A percentile compares a stretch with the other conserved stretches of the same genome.
Evolutionary conservation across 768 basidiomycete genomes (phyloP).

Genomic region (Holtermannia corniformis): DNA sequence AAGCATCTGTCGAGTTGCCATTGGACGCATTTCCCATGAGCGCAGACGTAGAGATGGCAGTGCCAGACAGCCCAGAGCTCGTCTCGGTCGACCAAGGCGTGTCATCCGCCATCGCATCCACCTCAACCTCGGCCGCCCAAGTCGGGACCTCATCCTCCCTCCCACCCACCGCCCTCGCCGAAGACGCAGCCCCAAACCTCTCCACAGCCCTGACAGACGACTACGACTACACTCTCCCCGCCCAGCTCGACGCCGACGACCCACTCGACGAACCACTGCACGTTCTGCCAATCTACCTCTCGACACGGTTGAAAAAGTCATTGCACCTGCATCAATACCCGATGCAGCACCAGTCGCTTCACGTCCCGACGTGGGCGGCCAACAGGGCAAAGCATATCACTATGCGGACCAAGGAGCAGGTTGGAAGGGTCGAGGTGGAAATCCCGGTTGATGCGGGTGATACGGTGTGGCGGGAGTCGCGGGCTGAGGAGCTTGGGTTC

Average conservation of each 20-base stretch:
- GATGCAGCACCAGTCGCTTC: constrained; percentile 19
- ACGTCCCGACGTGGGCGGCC: constrained; percentile 24
- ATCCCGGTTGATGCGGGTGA: constrained; percentile 37
- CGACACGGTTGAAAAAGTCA: constrained; percentile 23
- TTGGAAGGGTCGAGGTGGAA: constrained; percentile 38
- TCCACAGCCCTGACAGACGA: neutral
- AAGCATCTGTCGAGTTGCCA: too few species aligned
- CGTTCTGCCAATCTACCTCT: constrained; percentile 39
- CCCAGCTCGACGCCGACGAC: constrained; percentile 10
- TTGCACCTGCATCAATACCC: constrained; percentile 42
- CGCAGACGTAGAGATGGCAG: neutral
- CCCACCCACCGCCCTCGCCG: neutral
- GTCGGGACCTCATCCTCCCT: neutral
- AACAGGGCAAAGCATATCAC: constrained; percentile 31
- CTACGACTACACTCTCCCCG: neutral
- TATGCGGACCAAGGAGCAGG: constrained; percentile 34
- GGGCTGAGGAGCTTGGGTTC: constrained; percentile 38
- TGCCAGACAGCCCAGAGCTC: neutral
- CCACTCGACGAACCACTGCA: constrained; percentile 31
- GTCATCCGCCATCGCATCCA: neutral
- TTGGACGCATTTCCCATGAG: too few species aligned
- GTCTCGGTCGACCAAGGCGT: neutral
- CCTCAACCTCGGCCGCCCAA: neutral
- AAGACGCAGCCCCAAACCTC: neutral
- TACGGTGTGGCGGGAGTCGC: constrained; percentile 37